Percentiles rank a stretch among this genome's conserved stretches.
phyloP scores from a whole-genome alignment of 495 filamentous ascomycete species.

The Aspergillus incahuasiensis region DNA sequence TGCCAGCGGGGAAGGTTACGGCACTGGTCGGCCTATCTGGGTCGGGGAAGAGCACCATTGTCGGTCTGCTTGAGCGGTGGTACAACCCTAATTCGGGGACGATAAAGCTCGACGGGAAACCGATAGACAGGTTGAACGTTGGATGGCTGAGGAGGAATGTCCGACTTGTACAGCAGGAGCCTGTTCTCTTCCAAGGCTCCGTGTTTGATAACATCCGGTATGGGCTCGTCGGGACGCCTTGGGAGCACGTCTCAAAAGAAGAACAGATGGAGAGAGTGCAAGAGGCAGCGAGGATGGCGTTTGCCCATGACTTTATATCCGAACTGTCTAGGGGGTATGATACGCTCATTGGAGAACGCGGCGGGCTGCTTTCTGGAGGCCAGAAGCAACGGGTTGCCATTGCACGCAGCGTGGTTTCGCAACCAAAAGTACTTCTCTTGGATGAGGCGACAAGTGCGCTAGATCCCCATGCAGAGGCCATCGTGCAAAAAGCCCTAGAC shows the following conservation, averaged over 20 bases:
- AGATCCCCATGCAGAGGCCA: constrained; percentile 90
- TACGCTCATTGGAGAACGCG: constrained; percentile 91
- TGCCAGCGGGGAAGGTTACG: constrained; percentile 60
- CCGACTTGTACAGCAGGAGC: constrained; percentile 71
- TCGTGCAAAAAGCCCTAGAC: constrained; percentile 90
- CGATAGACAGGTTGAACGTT: constrained; percentile 75
- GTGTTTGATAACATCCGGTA: constrained; percentile 83
- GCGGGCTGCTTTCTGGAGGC: constrained; percentile 86
- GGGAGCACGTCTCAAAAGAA: constrained; percentile 61
- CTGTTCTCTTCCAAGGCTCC: constrained; percentile 66
- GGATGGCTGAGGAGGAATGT: constrained; percentile 90
- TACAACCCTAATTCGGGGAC: constrained; percentile 80
- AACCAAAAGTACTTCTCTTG: constrained; percentile 89
- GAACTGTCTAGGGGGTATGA: constrained; percentile 82
- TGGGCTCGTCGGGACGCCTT: constrained; percentile 80
- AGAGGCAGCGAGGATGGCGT: constrained; percentile 83
- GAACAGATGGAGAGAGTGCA: constrained; percentile 63
- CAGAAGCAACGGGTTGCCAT: constrained; percentile 93
- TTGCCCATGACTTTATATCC: constrained; percentile 87
- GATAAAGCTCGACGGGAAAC: constrained; percentile 77
- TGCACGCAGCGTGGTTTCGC: constrained; percentile 83
- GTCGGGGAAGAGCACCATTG: constrained; percentile 89
- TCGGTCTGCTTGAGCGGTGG: constrained; percentile 88
- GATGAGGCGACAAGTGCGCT: constrained; percentile 93
- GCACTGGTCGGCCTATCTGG: constrained; percentile 77